Percentiles rank a stretch among this genome's conserved stretches.
Conservation (phyloP, 2,329 filamentous ascomycete species). For the Arachnopeziza araneosa region DNA sequence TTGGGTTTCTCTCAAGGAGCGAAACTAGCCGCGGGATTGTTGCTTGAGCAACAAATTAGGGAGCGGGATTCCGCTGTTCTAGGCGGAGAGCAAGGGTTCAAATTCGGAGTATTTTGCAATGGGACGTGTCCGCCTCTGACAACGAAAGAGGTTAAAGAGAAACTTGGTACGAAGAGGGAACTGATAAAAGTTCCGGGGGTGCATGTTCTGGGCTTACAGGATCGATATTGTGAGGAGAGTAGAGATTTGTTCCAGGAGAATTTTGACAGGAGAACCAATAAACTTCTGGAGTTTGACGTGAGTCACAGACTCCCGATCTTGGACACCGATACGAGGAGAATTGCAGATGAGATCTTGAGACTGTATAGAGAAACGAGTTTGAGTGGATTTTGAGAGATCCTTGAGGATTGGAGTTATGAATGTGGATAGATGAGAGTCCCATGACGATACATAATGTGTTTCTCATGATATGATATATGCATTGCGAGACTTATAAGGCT, state of each 20-base stretch:
- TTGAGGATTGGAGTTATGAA: no score
- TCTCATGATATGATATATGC: no score
- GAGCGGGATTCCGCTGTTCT: not conserved
- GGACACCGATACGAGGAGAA: constrained; percentile 16
- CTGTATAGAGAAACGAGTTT: constrained; percentile 8
- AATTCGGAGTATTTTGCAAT: constrained; percentile 14
- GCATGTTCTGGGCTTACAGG: constrained; percentile 20
- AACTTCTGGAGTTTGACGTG: constrained; percentile 19
- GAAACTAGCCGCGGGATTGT: constrained; percentile 53
- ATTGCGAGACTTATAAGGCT: no score
- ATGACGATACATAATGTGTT: no score
- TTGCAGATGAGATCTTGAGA: constrained; percentile 20
- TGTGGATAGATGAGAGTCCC: no score
- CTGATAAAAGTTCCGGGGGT: constrained; percentile 16
- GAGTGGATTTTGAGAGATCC: not conserved
- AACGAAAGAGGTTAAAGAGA: not conserved
- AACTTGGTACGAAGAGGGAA: not conserved
- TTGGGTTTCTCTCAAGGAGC: constrained; percentile 65
- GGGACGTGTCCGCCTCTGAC: constrained; percentile 3
- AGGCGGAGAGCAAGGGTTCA: constrained; percentile 7
- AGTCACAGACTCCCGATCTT: constrained; percentile 20
- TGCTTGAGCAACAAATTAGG: constrained; percentile 53
- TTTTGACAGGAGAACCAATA: constrained; percentile 13
- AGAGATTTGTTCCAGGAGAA: constrained; percentile 9
- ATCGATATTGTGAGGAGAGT: constrained; percentile 19